Conservation (phyloP, 345 rosid species). For the Heritiera littoralis region DNA sequence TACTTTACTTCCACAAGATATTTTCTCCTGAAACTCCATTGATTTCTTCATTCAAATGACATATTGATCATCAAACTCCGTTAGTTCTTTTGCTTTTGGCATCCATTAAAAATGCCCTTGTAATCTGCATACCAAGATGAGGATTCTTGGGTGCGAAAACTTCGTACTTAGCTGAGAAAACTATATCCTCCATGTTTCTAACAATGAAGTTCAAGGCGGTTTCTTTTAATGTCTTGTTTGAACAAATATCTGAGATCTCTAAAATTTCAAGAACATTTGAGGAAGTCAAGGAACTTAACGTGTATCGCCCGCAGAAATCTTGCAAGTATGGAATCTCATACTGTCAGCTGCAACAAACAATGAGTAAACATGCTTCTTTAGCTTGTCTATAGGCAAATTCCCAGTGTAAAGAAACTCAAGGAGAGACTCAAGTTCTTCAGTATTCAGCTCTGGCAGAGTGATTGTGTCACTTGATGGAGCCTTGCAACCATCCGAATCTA, state of each 20-base stretch:
- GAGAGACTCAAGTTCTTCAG: conserved; percentile 63
- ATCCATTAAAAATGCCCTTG: conserved; percentile 49
- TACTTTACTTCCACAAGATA: background rate
- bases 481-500: conserved; percentile 54
- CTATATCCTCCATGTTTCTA: conserved; percentile 66
- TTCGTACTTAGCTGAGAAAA: conserved; percentile 63
- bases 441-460: conserved; percentile 42
- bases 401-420: conserved; percentile 81
- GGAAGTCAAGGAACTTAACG: conserved; percentile 50
- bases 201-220: conserved; percentile 57
- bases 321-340: conserved; percentile 71
- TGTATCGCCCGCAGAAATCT: conserved; percentile 52
- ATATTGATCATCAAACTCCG: conserved; percentile 1
- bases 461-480: conserved; percentile 45
- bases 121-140: conserved; percentile 48
- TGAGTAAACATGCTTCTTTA: conserved; percentile 59
- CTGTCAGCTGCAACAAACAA: conserved; percentile 69
- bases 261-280: conserved; percentile 69
- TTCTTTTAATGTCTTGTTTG: conserved; percentile 54
- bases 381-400: conserved; percentile 42
- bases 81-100: conserved; percentile 34
- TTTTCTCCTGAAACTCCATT: background rate
- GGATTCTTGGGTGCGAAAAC: conserved; percentile 54
- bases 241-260: conserved; percentile 69
- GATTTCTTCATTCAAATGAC: background rate